Base-by-base conservation (phyloP, 345 rosid genomes). In the Heritiera littoralis region DNA sequence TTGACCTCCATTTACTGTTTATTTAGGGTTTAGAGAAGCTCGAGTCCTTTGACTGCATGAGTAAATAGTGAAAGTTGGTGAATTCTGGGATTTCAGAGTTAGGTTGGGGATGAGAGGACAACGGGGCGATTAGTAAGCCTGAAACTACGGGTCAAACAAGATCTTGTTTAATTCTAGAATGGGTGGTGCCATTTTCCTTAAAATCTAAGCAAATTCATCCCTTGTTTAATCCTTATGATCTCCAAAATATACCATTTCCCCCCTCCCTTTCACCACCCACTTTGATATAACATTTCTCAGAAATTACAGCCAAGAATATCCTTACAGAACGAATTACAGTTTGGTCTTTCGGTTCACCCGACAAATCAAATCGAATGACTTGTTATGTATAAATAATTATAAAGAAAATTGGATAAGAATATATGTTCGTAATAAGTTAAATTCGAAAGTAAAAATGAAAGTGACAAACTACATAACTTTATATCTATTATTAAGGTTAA, bases 101-200 rank as follows among this genome's bases (percentile, higher is more conserved):
- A 76, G 88, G 88, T 69, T 85, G 84, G 77, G 10, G 81, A 84
- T 72, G 88, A 87, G 89, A 86, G 87, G 88, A 88, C 90, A 88
- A 59, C 77, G 85, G 77, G 81, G 90, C 92, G 93, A 83, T 56
- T 74, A 80, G 72, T 87, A 41, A 85, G 94, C 84, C 97, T 81
- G 52, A 83, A 86, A 85, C 83, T 86, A 87, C 83, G 95, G 97
- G 95, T 92, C 98, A 94, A 92, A 91, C 92, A 90, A 90, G 94
- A 38, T 38, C 4, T 23, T 23, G 28, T 23, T 23, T 23, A 23
- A 23, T 23, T 23, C 28, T 23, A 23, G 28, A 89, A 87, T 77
- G 71, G 78, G 80, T 81, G 72, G 85, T 75, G 78, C 81, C 77
- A 72, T 81, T 88, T 78, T 83, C 59, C 93, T 89, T 88, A 78